Evolutionary conservation across 768 basidiomycete species (phyloP).

Genomic region (Leccinellum rugosiceps): DNA sequence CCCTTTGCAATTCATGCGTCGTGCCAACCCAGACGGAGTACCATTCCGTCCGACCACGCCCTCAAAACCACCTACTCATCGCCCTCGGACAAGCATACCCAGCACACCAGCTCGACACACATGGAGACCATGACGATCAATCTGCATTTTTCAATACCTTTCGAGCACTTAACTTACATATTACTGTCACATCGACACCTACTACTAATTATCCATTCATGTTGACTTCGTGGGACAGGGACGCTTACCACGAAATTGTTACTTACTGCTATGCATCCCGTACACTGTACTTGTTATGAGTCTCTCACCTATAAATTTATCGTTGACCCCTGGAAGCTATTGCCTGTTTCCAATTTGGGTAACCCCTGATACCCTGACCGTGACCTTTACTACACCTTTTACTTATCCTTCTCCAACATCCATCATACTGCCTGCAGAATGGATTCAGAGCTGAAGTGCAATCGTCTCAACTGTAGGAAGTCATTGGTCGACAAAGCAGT

Average conservation of each 20-base stretch:
- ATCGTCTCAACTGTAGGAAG: constrained; percentile 72
- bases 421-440: constrained; percentile 35
- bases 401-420: not conserved
- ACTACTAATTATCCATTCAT: constrained; percentile 30
- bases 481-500: constrained; percentile 75
- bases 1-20: constrained; percentile 81
- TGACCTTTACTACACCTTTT: not conserved
- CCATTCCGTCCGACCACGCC: constrained; percentile 60
- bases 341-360: constrained; percentile 15
- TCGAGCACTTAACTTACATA: constrained; percentile 13
- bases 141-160: constrained; percentile 14
- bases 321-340: too few relatives aligned
- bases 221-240: constrained; percentile 27
- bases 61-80: constrained; percentile 53
- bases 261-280: constrained; percentile 19
- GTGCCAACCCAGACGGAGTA: constrained; percentile 60
- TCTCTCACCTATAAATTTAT: constrained; percentile 19
- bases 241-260: constrained; percentile 23
- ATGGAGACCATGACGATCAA: constrained; percentile 58
- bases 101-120: constrained; percentile 50
- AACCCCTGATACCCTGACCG: not conserved
- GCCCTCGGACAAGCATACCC: constrained; percentile 39
- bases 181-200: constrained; percentile 12
- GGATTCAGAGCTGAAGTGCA: constrained; percentile 78
- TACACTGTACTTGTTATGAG: constrained; percentile 26